Conservation (phyloP, 768 basidiomycete genomes). For the Daedaleopsis sinensis region DNA sequence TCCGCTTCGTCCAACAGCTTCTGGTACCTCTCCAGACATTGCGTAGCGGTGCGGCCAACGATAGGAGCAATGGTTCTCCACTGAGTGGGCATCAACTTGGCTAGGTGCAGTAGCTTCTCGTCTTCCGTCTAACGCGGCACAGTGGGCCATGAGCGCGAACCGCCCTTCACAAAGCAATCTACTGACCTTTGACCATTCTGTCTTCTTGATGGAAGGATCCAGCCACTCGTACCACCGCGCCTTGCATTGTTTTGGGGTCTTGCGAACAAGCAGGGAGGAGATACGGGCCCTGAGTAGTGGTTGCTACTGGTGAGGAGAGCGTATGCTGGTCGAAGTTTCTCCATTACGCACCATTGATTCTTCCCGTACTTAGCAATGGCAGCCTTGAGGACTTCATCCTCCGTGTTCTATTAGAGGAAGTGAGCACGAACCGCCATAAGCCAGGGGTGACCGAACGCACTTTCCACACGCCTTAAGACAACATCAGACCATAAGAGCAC, state of each 20-base stretch:
- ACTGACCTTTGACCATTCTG: slow-evolving; percentile 96
- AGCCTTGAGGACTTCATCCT: slow-evolving; percentile 98
- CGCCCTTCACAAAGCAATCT: neutral
- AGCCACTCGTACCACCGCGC: slow-evolving; percentile 99
- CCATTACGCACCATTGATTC: slow-evolving; percentile 76
- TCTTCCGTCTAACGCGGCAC: slow-evolving; percentile 76
- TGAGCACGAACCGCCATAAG: slow-evolving; percentile 15
- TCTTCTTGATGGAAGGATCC: slow-evolving; percentile 99
- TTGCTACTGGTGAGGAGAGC: neutral
- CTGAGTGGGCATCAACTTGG: slow-evolving; percentile 99
- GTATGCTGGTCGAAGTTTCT: no score
- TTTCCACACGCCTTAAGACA: slow-evolving; percentile 77
- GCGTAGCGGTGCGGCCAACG: slow-evolving; percentile 95
- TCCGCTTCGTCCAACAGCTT: slow-evolving; percentile 97
- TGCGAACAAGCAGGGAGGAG: slow-evolving; percentile 94
- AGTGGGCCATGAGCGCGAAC: neutral
- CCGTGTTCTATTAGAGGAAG: slow-evolving; percentile 67
- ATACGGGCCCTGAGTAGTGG: slow-evolving; percentile 82
- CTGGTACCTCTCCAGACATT: slow-evolving; percentile 98
- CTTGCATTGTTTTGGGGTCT: slow-evolving; percentile 99
- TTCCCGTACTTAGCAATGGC: slow-evolving; percentile 98
- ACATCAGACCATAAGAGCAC: neutral
- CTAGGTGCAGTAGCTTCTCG: slow-evolving; percentile 96
- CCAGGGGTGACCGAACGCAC: slow-evolving; percentile 38
- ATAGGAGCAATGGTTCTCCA: slow-evolving; percentile 99